Base-by-base conservation (phyloP, 345 rosid genomes). In the Psidium friedrichsthalianum region DNA sequence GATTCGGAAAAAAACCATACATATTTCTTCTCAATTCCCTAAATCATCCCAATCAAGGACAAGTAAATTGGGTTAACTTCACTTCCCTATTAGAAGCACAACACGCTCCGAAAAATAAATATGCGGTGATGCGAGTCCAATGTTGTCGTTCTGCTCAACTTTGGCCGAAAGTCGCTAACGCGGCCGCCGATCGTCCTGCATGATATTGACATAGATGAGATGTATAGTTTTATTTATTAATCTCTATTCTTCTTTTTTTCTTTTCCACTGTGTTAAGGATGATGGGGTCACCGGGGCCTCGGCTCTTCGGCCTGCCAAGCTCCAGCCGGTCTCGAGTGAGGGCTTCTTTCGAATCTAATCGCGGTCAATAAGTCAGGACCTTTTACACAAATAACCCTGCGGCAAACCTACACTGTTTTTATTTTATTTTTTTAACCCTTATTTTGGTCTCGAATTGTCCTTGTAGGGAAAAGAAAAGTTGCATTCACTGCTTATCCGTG, bases 141-240 rank as follows among this genome's bases (percentile, higher is more conserved):
- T 59, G 13, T 59, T n/a, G 15, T n/a, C 8, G 0, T 59, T 29
- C 0, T 3, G 6, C 3, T 13, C 52, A 27, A 14, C 27, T 59
- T n/a, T 61, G 18, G 5, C 40, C 0, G 1, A 0, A 15, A 27
- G 14, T 61, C 3, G 13, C 2, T 61, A 1, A 15, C 6, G 3
- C 4, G 5, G 42, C 0, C 3, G 18, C 1, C 21, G 5, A 0
- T 1, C 0, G 0, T 1, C 21, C 0, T 29, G 6, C 11, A 0
- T 7, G 0, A 7, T 15, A 2, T 5, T 15, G 1, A 15, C 1
- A 0, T 61, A 1, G 2, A 27, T 0, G 8, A 0, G 3, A 13
- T 27, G n/a, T 0, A 1, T 0, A 2, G n/a, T 27, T 15, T 61
- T 14, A 44, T 27, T 61, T 4, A 1, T 20, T 6, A 58, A 7